phyloP scores from a whole-genome alignment of 805 yeast species.

The Saturnispora gosingensis region DNA sequence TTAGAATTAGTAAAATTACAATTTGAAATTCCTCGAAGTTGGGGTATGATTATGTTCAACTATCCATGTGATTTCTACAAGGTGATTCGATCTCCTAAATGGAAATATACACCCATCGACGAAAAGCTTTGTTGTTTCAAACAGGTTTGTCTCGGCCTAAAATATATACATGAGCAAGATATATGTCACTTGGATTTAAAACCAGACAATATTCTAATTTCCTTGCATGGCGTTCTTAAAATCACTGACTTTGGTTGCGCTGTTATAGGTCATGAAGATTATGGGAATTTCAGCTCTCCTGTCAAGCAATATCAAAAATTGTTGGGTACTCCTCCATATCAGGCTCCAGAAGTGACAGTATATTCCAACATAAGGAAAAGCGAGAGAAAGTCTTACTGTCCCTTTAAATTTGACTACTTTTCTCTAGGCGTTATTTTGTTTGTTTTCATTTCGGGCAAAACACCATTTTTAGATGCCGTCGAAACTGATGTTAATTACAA shows the following conservation, averaged over 20 bases:
- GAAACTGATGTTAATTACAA: conserved; percentile 40
- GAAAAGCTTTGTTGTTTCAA: conserved; percentile 63
- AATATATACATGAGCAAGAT: conserved; percentile 54
- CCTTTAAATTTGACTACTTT: conserved; percentile 65
- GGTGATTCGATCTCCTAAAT: conserved; percentile 45
- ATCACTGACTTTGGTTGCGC: conserved; percentile 74
- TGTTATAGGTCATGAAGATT: conserved; percentile 48
- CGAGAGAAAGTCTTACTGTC: conserved; percentile 33
- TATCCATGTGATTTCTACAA: conserved; percentile 57
- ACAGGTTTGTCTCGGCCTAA: conserved; percentile 54
- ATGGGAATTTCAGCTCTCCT: conserved; percentile 39
- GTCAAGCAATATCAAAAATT: conserved; percentile 32
- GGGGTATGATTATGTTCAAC: conserved; percentile 67
- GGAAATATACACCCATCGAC: conserved; percentile 39
- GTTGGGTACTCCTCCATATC: conserved; percentile 76
- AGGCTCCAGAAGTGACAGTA: conserved; percentile 66
- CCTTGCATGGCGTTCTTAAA: conserved; percentile 51
- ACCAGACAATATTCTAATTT: conserved; percentile 63
- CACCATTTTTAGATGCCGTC: conserved; percentile 51
- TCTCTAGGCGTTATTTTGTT: conserved; percentile 62
- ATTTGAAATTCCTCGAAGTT: conserved; percentile 51
- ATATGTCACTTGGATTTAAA: conserved; percentile 67
- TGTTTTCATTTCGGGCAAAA: conserved; percentile 45
- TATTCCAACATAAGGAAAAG: conserved; percentile 26
- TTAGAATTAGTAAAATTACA: conserved; percentile 49